Base-by-base conservation (phyloP, 768 basidiomycete genomes). In the Lyophyllum semitale region DNA sequence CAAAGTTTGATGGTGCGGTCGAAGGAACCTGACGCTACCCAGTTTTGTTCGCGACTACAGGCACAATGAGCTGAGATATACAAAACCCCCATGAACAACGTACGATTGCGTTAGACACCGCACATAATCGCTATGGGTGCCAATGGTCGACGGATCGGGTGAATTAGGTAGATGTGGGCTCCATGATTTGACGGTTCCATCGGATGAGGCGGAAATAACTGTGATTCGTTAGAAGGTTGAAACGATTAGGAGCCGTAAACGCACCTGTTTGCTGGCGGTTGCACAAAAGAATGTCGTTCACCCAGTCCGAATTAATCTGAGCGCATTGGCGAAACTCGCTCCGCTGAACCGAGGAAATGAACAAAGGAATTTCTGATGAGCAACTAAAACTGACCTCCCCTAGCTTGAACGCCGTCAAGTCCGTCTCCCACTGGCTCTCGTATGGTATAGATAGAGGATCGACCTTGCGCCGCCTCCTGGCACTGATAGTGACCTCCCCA, bases 181-280 rank as follows among this genome's bases (percentile, higher is more conserved):
- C 96, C 97, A 98, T 0, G 93, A 85, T 65, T 95, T 91, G 62
- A 99, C 78, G 12, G 94, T 93, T 17, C 95, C 95, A 66, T 98
- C 96, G 2, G 95, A 96, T 0, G 97, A 98, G 0, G 92, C 95
- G 53, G 95, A 93, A 37, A 98, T 81, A 42, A 98, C 91, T 87
- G 59, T 4, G 15, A 15, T 20, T 37, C n/a, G 27, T 66, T 53
- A 59, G 58, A 45, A 40, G 18, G 29, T n/a, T 6, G 35, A 35
- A 35, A 17, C 48, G n/a, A n/a, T 25, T 18, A 40, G 35, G 15
- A 56, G 41, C 30, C 3, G 5, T 1, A 26, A 2, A 72, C 84
- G 41, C 46, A 88, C 91, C 76, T 3, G 90, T 97, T 68, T 95
- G 95, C 61, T 97, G 94, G 57, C 85, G 80, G 66, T 98, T 95